These are phyloP conservation scores for Endoconidiophora laricicola DNA, from an alignment of 2,329 filamentous ascomycete genomes.

Conservation along the genomic window DNA sequence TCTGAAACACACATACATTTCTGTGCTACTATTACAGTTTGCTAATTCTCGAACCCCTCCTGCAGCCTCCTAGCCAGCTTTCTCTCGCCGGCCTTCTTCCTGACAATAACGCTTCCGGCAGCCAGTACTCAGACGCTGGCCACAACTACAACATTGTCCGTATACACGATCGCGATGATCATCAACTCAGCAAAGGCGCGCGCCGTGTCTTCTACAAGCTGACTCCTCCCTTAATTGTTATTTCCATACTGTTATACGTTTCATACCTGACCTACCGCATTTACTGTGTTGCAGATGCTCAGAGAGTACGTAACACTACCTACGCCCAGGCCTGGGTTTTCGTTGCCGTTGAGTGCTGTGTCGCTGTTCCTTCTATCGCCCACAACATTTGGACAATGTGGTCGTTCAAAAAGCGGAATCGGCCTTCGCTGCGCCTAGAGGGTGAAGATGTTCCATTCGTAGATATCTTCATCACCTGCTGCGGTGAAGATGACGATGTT, in stretches of 20 bases:
- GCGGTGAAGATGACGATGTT: slow-evolving; percentile 37
- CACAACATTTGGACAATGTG: slow-evolving; percentile 42
- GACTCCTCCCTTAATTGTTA: slow-evolving; percentile 24
- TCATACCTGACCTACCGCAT: slow-evolving; percentile 35
- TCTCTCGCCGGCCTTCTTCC: slow-evolving; percentile 26
- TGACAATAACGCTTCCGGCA: slow-evolving; percentile 16
- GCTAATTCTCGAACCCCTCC: slow-evolving; percentile 1
- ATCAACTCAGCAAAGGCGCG: slow-evolving; percentile 30
- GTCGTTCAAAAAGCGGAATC: slow-evolving; percentile 35
- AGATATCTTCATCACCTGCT: slow-evolving; percentile 41
- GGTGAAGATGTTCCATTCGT: slow-evolving; percentile 35
- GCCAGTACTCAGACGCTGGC: slow-evolving; percentile 10
- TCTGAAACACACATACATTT: neutral
- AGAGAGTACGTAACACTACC: slow-evolving; percentile 23
- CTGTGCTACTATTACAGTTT: neutral
- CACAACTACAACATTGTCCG: slow-evolving; percentile 19
- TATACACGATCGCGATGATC: slow-evolving; percentile 27
- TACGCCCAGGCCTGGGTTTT: slow-evolving; percentile 41
- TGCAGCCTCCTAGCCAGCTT: slow-evolving; percentile 26
- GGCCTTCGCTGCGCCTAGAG: slow-evolving; percentile 35
- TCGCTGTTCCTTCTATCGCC: slow-evolving; percentile 36
- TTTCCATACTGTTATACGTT: slow-evolving; percentile 27
- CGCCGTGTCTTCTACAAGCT: slow-evolving; percentile 24
- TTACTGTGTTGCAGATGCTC: slow-evolving; percentile 34
- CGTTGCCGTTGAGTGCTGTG: slow-evolving; percentile 35